These are phyloP conservation scores for Phalaenopsis hybrid DNA, from an alignment of 116 monocot species.

Conservation along the genomic window DNA sequence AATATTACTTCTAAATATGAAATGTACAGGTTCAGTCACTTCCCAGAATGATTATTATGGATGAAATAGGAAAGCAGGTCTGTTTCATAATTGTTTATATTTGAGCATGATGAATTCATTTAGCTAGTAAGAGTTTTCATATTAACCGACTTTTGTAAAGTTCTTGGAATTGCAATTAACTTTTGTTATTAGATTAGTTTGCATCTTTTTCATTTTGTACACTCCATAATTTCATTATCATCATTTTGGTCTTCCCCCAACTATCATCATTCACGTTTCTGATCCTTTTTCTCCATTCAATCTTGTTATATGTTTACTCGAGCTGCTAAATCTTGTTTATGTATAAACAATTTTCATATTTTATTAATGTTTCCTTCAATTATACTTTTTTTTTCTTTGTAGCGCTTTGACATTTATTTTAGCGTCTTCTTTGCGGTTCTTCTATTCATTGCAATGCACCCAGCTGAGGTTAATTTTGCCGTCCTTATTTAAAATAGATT, in stretches of 20 bases:
- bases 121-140: not conserved
- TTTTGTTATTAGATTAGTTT: not conserved
- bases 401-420: not conserved
- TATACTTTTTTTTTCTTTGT: not conserved
- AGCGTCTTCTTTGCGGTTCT: not conserved
- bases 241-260: not conserved
- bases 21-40: slow-evolving; percentile 76
- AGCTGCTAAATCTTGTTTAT: not conserved
- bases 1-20: not conserved
- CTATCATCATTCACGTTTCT: not conserved
- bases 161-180: not conserved
- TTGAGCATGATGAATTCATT: not conserved
- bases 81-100: not conserved
- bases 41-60: slow-evolving; percentile 95
- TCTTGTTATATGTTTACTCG: not conserved
- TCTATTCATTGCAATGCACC: not conserved
- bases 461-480: not conserved
- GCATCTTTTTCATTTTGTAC: not conserved
- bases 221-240: not conserved
- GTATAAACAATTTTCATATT: not conserved
- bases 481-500: not conserved
- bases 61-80: slow-evolving; percentile 98
- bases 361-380: not conserved
- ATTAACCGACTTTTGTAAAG: not conserved
- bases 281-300: not conserved